Base-by-base conservation (phyloP, 2,329 filamentous ascomycete species). In the Fusarium globosum region DNA sequence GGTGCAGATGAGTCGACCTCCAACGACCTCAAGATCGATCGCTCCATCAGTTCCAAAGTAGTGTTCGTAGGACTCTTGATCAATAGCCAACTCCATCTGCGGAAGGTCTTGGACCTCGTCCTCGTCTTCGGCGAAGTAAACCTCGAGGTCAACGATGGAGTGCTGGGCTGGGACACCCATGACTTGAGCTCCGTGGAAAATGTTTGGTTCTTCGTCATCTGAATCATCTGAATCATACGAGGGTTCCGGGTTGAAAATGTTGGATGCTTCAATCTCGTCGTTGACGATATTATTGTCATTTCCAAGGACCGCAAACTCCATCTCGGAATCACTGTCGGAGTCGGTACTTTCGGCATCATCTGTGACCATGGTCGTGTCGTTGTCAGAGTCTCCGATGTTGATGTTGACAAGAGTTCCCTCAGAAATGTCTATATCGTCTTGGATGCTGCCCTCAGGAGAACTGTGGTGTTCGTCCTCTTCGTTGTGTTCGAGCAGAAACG, bases 81-180 rank as follows among this genome's bases (percentile, higher is more conserved):
- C 80, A 7, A 83, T 56, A 2, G 73, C 72, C 21, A 82, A 51
- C 57, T 82, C 81, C 39, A 78, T 63, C 55, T 80, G 77, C 0
- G 79, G 81, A 16, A 83, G 53, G 20, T 76, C 61, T 0, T 69
- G 68, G 2, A 72, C 21, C 1, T 81, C 78, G 1, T 78, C 72
- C 21, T 79, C 77, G 20, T 80, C 74, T 4, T 78, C 62, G 3
- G 73, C 76, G 4, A 81, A 35, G 38, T 77, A 82, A 1, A 82
- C 70, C 36, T 81, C 79, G 20, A 83, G 65, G 48, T 82, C 80
- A 26, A 79, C 74, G 8, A 42, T 26, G 5, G 63, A 49, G 3
- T 46, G 26, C 6, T 49, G 41, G 1, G 35, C 23, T 1, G 66
- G 30, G 4, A 57, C 43, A 3, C 73, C 77, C 2, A 76, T 45